Evolutionary conservation across 2,329 filamentous ascomycete species (phyloP).

Genomic region (Fusarium sp.): DNA sequence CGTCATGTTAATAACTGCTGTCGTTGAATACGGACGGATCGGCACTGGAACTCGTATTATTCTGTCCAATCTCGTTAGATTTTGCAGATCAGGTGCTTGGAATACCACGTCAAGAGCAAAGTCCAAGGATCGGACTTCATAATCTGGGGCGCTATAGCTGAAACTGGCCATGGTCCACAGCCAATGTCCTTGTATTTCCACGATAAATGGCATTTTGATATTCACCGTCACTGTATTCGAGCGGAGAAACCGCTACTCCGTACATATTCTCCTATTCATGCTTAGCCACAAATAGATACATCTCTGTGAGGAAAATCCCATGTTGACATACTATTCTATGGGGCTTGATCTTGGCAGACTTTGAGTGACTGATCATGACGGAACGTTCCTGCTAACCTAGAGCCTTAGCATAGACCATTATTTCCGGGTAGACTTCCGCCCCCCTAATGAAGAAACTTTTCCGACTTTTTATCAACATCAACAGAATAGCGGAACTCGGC

Average conservation of each 20-base stretch:
- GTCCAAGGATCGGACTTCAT: neutral
- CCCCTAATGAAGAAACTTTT: neutral
- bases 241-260: neutral
- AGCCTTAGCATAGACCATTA: neutral
- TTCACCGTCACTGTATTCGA: neutral
- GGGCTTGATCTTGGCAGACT: slow-evolving; percentile 1
- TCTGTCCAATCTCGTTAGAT: neutral
- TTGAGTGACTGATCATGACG: neutral
- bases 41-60: neutral
- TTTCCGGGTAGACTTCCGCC: neutral
- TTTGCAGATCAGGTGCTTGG: slow-evolving; percentile 2
- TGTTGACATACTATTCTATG: neutral
- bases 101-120: neutral
- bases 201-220: neutral
- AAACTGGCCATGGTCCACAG: neutral
- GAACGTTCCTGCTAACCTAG: neutral
- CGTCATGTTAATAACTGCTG: neutral
- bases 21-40: neutral
- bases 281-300: neutral
- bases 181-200: neutral
- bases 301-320: neutral
- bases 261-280: neutral
- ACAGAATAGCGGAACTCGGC: neutral
- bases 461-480: neutral
- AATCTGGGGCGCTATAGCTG: neutral